Evolutionary conservation across 2,329 filamentous ascomycete species (phyloP).

Genomic region (Trichoderma koningiopsis): DNA sequence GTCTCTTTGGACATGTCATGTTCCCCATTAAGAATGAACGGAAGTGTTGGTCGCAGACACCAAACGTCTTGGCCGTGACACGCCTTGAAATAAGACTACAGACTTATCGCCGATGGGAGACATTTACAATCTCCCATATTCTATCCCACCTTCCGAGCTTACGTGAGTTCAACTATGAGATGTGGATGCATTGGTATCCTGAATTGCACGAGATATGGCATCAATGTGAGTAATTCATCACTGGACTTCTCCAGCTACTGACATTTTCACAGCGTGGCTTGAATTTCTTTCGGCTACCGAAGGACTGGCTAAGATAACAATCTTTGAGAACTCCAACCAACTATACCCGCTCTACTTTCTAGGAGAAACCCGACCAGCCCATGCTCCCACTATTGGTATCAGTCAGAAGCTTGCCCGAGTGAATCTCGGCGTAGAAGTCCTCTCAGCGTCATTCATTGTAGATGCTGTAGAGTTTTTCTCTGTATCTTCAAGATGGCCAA

Average conservation of each 20-base stretch:
- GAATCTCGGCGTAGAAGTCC: slow-evolving; percentile 35
- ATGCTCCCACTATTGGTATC: slow-evolving; percentile 31
- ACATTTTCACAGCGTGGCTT: slow-evolving; percentile 32
- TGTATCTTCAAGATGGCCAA: slow-evolving; percentile 35
- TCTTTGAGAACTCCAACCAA: slow-evolving; percentile 43
- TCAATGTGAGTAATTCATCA: slow-evolving; percentile 21
- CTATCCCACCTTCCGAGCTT: slow-evolving; percentile 40
- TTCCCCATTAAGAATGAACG: background rate
- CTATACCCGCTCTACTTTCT: slow-evolving; percentile 31
- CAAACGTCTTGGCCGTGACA: slow-evolving; percentile 12
- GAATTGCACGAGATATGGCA: slow-evolving; percentile 37
- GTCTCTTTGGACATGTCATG: slow-evolving; percentile 4
- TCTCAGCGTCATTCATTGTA: slow-evolving; percentile 39
- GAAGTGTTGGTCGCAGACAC: slow-evolving; percentile 12
- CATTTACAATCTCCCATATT: slow-evolving; percentile 37
- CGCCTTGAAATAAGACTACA: slow-evolving; percentile 34
- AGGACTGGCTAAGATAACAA: slow-evolving; percentile 35
- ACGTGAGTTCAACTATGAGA: slow-evolving; percentile 43
- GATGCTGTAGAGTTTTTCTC: slow-evolving; percentile 39
- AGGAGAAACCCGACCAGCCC: slow-evolving; percentile 22
- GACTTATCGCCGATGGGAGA: slow-evolving; percentile 41
- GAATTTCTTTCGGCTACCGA: slow-evolving; percentile 32
- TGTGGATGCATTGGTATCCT: slow-evolving; percentile 41
- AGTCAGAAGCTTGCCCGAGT: slow-evolving; percentile 36
- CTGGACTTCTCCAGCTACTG: background rate